A percentile compares a stretch with the other conserved stretches of the same genome.
Conservation (phyloP, 352 stramenopile species). For the Phytophthora syringae region DNA sequence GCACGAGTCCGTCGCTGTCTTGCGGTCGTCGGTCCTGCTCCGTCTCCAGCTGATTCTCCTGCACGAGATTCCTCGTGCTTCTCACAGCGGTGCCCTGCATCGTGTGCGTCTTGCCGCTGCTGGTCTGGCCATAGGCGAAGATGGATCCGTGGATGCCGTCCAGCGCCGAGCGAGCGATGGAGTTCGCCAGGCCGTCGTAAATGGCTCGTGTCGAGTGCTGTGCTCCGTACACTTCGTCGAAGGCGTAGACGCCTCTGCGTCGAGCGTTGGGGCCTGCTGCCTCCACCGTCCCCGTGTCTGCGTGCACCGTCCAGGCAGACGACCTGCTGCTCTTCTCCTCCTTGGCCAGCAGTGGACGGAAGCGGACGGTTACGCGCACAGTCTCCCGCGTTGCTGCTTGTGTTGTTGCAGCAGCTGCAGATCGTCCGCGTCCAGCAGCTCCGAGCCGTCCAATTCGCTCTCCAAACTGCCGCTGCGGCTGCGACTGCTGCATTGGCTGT, state of each 20-base stretch:
- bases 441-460: constrained; percentile 39
- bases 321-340: constrained; percentile 40
- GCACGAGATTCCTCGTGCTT: constrained; percentile 10
- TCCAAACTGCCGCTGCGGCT: constrained; percentile 44
- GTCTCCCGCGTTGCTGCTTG: constrained; percentile 30
- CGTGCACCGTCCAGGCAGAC: constrained; percentile 44
- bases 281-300: constrained; percentile 41
- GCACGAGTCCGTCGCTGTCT: constrained; percentile 46
- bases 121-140: constrained; percentile 88
- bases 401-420: constrained; percentile 33
- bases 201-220: constrained; percentile 57
- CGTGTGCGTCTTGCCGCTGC: constrained; percentile 83
- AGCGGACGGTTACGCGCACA: constrained; percentile 50
- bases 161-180: constrained; percentile 70
- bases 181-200: constrained; percentile 72
- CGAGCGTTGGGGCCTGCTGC: constrained; percentile 20
- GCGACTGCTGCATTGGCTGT: constrained; percentile 42
- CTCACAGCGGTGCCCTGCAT: constrained; percentile 57
- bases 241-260: constrained; percentile 47
- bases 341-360: constrained; percentile 39
- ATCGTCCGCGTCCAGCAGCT: constrained; percentile 45
- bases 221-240: constrained; percentile 58
- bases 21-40: constrained; percentile 36
- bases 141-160: constrained; percentile 83
- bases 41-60: constrained; percentile 34